phyloP scores from a whole-genome alignment of 257 asterid genomes.

The Solanum infundibuliforme region DNA sequence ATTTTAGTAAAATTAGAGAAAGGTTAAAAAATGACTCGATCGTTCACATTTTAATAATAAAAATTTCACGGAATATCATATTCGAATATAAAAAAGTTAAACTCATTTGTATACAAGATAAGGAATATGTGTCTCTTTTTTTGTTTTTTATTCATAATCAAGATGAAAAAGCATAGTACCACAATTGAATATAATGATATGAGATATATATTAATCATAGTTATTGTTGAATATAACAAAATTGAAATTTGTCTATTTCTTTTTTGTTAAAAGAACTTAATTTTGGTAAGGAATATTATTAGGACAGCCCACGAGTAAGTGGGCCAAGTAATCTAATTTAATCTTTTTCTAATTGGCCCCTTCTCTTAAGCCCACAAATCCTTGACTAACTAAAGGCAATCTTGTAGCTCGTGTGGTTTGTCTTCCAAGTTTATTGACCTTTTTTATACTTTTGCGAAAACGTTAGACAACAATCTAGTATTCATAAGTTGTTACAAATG shows the following conservation, averaged over 20 bases:
- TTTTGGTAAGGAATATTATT: background rate
- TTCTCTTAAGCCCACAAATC: background rate
- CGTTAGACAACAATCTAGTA: background rate
- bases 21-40: background rate
- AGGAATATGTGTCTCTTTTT: background rate
- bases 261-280: background rate
- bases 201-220: background rate
- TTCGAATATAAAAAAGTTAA: background rate
- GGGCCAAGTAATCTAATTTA: background rate
- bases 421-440: background rate
- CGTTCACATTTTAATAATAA: background rate
- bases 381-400: background rate
- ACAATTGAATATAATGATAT: background rate
- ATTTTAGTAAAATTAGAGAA: background rate
- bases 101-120: background rate
- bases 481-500: background rate
- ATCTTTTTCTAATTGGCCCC: background rate
- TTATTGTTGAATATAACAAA: background rate
- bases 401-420: conserved; percentile 1
- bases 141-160: background rate
- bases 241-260: background rate
- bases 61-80: background rate
- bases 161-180: background rate
- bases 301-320: conserved; percentile 2
- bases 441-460: background rate